Percentiles rank a stretch among this genome's conserved stretches.
Evolutionary conservation across 495 filamentous ascomycete species (phyloP).

Genomic region (Penicillium manginii): DNA sequence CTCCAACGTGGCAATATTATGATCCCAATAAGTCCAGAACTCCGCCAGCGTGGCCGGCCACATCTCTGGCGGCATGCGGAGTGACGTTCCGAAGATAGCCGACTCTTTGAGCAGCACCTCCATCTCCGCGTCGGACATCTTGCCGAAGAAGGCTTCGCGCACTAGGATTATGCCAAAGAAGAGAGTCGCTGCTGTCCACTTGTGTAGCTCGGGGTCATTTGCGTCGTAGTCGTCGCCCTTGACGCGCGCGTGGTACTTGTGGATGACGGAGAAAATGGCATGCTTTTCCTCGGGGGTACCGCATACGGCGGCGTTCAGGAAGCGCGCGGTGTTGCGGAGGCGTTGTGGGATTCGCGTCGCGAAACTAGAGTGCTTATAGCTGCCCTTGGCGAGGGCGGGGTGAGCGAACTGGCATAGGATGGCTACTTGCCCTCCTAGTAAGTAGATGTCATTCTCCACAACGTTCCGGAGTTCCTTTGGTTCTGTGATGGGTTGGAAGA

Average conservation of each 20-base stretch:
- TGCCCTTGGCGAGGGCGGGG: conserved; percentile 21
- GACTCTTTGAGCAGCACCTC: conserved; percentile 18
- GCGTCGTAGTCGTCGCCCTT: conserved; percentile 24
- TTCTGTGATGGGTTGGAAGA: background rate
- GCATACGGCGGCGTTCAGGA: conserved; percentile 21
- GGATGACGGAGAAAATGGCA: conserved; percentile 23
- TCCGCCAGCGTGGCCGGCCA: conserved; percentile 19
- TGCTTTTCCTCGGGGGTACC: conserved; percentile 20
- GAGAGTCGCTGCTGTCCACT: conserved; percentile 25
- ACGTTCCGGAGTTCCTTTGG: conserved; percentile 2
- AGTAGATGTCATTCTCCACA: conserved; percentile 21
- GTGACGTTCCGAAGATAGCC: conserved; percentile 20
- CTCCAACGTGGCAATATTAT: conserved; percentile 22
- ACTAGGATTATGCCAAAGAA: conserved; percentile 18
- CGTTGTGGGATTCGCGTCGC: conserved; percentile 21
- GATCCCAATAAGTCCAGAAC: conserved; percentile 26
- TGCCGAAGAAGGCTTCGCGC: conserved; percentile 22
- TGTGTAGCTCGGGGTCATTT: conserved; percentile 24
- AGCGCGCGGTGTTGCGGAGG: conserved; percentile 21
- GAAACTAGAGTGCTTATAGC: conserved; percentile 20
- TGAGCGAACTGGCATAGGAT: conserved; percentile 28
- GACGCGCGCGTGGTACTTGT: conserved; percentile 20
- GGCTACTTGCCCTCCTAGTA: conserved; percentile 21
- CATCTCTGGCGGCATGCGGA: conserved; percentile 23
- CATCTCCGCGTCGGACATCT: conserved; percentile 9